A percentile compares a stretch with the other conserved stretches of the same genome.
Conservation (phyloP, 306 rosid species). For the Quercus parvula region DNA sequence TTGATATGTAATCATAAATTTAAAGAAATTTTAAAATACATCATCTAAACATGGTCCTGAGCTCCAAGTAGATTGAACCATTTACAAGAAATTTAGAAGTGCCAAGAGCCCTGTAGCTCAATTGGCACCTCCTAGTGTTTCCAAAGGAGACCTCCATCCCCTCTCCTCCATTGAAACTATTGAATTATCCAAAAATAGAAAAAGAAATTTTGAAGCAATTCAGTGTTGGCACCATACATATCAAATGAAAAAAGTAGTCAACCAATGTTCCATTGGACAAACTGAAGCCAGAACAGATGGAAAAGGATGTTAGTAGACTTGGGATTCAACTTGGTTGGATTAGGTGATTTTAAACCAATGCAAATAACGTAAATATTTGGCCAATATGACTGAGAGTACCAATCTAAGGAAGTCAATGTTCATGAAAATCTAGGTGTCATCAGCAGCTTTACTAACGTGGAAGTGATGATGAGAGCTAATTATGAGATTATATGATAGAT, state of each 20-base stretch:
- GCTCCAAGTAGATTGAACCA: neutral
- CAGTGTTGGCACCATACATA: neutral
- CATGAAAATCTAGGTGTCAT: neutral
- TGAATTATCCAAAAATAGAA: too few relatives aligned
- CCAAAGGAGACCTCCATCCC: too few relatives aligned
- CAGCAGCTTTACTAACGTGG: neutral
- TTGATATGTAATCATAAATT: neutral
- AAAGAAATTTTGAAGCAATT: neutral
- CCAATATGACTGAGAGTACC: neutral
- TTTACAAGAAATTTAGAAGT: neutral
- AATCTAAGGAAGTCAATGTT: neutral
- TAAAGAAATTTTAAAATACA: neutral
- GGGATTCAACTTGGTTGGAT: neutral
- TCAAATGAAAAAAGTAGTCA: neutral
- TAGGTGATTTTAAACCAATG: conserved; percentile 11
- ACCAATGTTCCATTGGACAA: neutral
- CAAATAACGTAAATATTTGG: neutral
- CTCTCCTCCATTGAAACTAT: too few relatives aligned
- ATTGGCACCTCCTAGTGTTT: too few relatives aligned
- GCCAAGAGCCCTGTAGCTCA: too few relatives aligned
- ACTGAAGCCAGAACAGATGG: neutral
- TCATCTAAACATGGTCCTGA: neutral
- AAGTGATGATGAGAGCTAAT: neutral
- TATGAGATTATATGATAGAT: neutral
- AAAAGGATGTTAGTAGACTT: neutral